These are phyloP conservation scores for Mycena vulgaris DNA, from an alignment of 768 basidiomycete genomes.

Conservation along the genomic window DNA sequence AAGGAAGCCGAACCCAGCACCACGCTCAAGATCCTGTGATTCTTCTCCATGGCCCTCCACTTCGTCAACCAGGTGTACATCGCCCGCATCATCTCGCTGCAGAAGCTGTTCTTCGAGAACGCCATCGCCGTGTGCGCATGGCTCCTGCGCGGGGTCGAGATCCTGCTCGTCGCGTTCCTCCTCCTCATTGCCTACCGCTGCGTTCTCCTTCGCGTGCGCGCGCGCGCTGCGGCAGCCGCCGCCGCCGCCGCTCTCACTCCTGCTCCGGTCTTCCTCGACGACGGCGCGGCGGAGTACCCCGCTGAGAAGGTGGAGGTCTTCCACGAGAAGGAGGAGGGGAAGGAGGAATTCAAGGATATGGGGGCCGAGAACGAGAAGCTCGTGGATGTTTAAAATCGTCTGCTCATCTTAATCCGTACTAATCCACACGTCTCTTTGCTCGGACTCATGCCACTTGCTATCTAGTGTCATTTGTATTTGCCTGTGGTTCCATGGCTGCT, in stretches of 20 bases:
- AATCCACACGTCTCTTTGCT: too few species aligned
- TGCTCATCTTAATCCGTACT: too few species aligned
- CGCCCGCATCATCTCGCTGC: background rate
- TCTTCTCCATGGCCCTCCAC: background rate
- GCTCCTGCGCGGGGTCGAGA: background rate
- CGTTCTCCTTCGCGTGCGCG: background rate
- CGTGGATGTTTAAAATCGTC: too few species aligned
- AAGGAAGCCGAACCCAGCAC: background rate
- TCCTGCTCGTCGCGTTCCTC: background rate
- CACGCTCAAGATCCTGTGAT: background rate
- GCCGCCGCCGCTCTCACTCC: too few species aligned
- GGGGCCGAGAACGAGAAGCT: too few species aligned
- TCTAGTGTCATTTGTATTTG: too few species aligned
- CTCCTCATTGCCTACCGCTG: background rate
- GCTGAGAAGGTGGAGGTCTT: too few species aligned
- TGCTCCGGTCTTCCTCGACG: background rate
- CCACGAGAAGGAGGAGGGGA: too few species aligned
- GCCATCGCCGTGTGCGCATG: background rate
- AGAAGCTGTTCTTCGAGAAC: constrained; percentile 11
- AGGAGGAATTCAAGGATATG: background rate
- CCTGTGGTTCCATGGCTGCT: too few species aligned
- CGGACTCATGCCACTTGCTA: too few species aligned
- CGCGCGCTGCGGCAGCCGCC: background rate
- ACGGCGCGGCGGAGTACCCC: background rate
- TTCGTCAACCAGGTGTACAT: background rate